These are phyloP conservation scores for Amorphotheca resinae DNA, from an alignment of 495 filamentous ascomycete species.

Conservation along the genomic window DNA sequence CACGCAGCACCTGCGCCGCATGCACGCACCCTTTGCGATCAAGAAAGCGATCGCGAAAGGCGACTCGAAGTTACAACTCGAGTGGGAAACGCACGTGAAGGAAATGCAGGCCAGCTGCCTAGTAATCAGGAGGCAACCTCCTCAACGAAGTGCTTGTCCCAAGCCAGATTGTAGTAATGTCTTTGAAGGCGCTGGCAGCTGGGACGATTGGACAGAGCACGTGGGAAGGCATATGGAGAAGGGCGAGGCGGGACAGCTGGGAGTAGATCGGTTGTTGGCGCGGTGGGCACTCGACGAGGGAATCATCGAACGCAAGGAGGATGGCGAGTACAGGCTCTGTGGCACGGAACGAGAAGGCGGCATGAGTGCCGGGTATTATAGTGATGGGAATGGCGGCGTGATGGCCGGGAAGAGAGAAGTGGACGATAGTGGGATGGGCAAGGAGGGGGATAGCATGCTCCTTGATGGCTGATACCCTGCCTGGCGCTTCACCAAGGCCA, in stretches of 20 bases:
- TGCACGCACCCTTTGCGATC: constrained; percentile 41
- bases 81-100: constrained; percentile 44
- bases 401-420: constrained; percentile 4
- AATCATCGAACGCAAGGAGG: constrained; percentile 42
- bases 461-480: constrained; percentile 7
- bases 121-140: constrained; percentile 49
- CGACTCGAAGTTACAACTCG: constrained; percentile 38
- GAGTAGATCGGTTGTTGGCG: constrained; percentile 37
- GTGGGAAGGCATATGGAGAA: constrained; percentile 81
- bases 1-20: constrained; percentile 64
- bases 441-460: constrained; percentile 13
- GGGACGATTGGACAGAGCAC: constrained; percentile 88
- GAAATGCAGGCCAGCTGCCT: constrained; percentile 59
- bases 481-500: not conserved
- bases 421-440: constrained; percentile 3
- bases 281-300: constrained; percentile 43
- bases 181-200: constrained; percentile 61
- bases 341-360: constrained; percentile 19
- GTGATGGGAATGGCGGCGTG: constrained; percentile 18
- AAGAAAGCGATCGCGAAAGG: constrained; percentile 35
- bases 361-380: constrained; percentile 17
- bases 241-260: constrained; percentile 36
- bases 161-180: constrained; percentile 51
- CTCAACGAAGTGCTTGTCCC: constrained; percentile 53
- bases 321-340: constrained; percentile 37